A percentile compares a stretch with the other conserved stretches of the same genome.
Conservation (phyloP, 768 basidiomycete species). For the Boletus eberwhitei region DNA sequence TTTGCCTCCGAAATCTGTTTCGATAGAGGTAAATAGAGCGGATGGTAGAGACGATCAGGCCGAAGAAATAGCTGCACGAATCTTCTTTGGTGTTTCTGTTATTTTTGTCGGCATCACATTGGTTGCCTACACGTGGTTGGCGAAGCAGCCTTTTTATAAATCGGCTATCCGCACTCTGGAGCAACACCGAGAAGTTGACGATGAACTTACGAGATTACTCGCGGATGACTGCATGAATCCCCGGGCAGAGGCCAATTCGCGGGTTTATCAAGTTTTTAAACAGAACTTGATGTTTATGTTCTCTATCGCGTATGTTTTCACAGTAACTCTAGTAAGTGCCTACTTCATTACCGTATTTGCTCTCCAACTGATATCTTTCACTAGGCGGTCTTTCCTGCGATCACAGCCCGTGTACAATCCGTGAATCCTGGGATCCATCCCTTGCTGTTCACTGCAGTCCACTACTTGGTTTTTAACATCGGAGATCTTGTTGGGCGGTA, state of each 20-base stretch:
- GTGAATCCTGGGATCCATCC: neutral
- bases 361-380: neutral
- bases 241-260: neutral
- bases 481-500: neutral
- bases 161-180: neutral
- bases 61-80: neutral
- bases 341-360: too few species aligned
- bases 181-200: neutral
- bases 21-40: neutral
- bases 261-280: neutral
- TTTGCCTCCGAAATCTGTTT: neutral
- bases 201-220: neutral
- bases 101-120: neutral
- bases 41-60: neutral
- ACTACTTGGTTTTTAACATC: neutral
- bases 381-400: neutral
- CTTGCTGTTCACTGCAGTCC: neutral
- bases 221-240: neutral
- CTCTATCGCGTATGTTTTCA: neutral
- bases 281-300: neutral
- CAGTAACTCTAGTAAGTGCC: neutral
- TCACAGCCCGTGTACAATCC: neutral
- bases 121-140: neutral
- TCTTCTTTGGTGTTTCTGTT: neutral
- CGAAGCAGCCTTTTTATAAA: neutral